These are phyloP conservation scores for Diaporthe sp. DNA, from an alignment of 2,329 filamentous ascomycete species.

Conservation along the genomic window DNA sequence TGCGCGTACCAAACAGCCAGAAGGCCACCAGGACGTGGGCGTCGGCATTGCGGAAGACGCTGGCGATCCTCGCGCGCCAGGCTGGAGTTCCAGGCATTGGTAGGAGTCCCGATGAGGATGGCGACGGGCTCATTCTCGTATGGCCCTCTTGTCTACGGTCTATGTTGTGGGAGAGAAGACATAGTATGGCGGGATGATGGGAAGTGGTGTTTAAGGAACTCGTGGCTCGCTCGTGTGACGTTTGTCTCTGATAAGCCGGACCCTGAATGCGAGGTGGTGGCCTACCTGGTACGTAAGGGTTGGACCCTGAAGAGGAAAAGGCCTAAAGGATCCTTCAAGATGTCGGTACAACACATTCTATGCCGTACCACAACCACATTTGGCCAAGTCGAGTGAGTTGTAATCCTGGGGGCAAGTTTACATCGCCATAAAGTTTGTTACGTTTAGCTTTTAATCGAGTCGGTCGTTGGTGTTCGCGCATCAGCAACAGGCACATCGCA, in stretches of 20 bases:
- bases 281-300: background rate
- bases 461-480: background rate
- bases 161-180: background rate
- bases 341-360: background rate
- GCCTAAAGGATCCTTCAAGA: background rate
- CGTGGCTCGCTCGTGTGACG: conserved; percentile 22
- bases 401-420: too few species aligned
- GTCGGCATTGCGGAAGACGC: conserved; percentile 77
- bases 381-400: background rate
- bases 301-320: background rate
- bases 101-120: conserved; percentile 62
- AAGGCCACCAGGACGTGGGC: conserved; percentile 83
- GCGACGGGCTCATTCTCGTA: conserved; percentile 53
- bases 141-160: conserved; percentile 14
- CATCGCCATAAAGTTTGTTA: too few species aligned
- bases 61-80: conserved; percentile 75
- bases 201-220: background rate
- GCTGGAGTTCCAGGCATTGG: conserved; percentile 71
- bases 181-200: background rate
- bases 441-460: background rate
- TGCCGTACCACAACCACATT: background rate
- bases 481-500: background rate
- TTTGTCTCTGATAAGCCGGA: background rate
- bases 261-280: background rate
- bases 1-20: conserved; percentile 86